Percentiles rank a stretch among this genome's conserved stretches.
Conservation (phyloP, 768 basidiomycete genomes). For the Xerocomus spinulosus region DNA sequence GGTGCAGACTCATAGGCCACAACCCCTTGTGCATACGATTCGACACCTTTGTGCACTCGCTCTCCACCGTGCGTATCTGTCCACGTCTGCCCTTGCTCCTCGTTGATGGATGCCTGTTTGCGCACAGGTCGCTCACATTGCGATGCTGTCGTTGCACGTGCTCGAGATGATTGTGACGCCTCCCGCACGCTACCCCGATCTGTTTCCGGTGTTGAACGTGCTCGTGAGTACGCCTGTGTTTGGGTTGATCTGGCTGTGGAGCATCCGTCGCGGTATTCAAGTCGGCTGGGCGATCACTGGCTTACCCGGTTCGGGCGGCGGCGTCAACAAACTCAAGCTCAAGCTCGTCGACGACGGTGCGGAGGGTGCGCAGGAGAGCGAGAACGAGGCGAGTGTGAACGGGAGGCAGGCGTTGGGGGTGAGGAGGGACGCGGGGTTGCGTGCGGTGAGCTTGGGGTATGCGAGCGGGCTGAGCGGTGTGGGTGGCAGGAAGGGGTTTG, state of each 20-base stretch:
- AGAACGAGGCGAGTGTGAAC: not conserved
- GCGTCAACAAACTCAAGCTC: not conserved
- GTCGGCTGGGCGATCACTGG: slow-evolving; percentile 77
- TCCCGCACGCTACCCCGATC: slow-evolving; percentile 76
- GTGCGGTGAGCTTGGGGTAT: slow-evolving; percentile 27
- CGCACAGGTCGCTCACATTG: slow-evolving; percentile 50
- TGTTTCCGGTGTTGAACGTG: slow-evolving; percentile 83
- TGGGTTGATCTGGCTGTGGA: slow-evolving; percentile 83
- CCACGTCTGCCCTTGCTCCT: not conserved
- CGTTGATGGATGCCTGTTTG: not conserved
- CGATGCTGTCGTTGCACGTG: slow-evolving; percentile 53
- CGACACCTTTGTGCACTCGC: slow-evolving; percentile 45
- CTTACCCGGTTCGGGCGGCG: slow-evolving; percentile 27
- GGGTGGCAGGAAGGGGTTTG: slow-evolving; percentile 3
- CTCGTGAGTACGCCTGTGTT: slow-evolving; percentile 79
- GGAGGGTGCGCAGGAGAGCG: slow-evolving; percentile 1
- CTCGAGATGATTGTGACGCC: slow-evolving; percentile 59
- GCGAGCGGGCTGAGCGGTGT: slow-evolving; percentile 8
- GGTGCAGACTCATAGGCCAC: slow-evolving; percentile 82
- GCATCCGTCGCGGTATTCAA: slow-evolving; percentile 74
- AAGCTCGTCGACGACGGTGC: not conserved
- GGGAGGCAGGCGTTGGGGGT: not conserved
- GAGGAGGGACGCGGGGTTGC: slow-evolving; percentile 19
- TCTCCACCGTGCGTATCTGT: slow-evolving; percentile 45
- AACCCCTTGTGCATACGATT: slow-evolving; percentile 52